Conservation (phyloP, 2,329 filamentous ascomycete species). For the Atkinsonella hypoxylon region DNA sequence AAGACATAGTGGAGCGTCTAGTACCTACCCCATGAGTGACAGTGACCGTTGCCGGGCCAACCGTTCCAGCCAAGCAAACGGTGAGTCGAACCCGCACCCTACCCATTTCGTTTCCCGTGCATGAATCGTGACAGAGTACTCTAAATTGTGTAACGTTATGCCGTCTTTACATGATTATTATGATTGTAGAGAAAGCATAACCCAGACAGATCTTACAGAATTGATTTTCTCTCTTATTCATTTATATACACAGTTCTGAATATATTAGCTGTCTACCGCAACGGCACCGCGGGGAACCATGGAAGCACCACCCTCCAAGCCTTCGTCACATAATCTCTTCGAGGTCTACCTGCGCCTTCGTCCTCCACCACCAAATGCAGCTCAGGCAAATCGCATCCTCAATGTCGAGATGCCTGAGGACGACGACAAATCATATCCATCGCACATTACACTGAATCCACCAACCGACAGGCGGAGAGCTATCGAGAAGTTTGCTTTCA, state of each 20-base stretch:
- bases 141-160: no score
- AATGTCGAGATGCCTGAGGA: constrained; percentile 52
- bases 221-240: background rate
- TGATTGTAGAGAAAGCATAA: background rate
- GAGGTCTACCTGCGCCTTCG: constrained; percentile 83
- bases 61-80: no score
- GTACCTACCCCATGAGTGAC: no score
- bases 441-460: constrained; percentile 66
- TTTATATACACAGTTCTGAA: background rate
- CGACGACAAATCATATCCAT: constrained; percentile 31
- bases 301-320: constrained; percentile 19
- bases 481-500: constrained; percentile 90
- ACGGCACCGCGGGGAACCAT: constrained; percentile 16
- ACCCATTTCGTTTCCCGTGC: no score
- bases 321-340: constrained; percentile 51
- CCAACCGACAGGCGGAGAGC: constrained; percentile 78
- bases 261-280: background rate
- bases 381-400: constrained; percentile 56
- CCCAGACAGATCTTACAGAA: background rate
- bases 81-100: no score
- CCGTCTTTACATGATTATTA: no score
- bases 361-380: constrained; percentile 41
- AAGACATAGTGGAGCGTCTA: no score
- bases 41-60: no score
- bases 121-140: no score